Conservation (phyloP, 345 rosid species). For the Lenwebbia sp. region DNA sequence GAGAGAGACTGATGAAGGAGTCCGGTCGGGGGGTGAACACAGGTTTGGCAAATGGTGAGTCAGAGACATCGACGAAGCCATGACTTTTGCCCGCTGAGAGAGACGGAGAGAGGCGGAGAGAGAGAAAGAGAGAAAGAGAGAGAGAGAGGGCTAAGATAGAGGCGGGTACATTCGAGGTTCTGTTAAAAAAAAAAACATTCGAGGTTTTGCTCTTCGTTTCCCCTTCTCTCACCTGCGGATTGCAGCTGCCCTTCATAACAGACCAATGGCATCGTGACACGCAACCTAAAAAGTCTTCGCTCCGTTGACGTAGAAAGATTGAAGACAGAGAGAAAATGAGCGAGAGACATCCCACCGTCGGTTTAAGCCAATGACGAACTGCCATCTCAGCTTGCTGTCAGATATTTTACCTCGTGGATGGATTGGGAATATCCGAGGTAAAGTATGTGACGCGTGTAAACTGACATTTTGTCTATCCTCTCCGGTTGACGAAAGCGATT, state of each 20-base stretch:
- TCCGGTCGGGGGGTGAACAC: slow-evolving; percentile 14
- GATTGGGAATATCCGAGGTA: not conserved
- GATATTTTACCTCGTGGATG: not conserved
- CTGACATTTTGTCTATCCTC: rapidly evolving
- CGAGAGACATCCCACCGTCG: not conserved
- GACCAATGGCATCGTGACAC: not conserved
- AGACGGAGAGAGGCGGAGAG: not conserved
- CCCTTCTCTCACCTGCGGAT: not conserved
- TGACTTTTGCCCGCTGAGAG: not conserved
- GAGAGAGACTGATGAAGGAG: slow-evolving; percentile 18
- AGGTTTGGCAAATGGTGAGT: slow-evolving; percentile 17
- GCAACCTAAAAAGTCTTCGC: not conserved
- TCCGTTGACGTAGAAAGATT: too few species aligned
- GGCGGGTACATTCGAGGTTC: not conserved
- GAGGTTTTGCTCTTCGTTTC: not conserved
- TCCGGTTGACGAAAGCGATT: not conserved
- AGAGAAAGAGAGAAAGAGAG: not conserved
- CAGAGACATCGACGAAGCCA: slow-evolving; percentile 40
- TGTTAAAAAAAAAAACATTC: too few species aligned
- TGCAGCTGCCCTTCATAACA: not conserved
- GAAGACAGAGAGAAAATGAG: not conserved
- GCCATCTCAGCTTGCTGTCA: not conserved
- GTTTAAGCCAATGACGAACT: not conserved
- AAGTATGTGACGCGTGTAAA: rapidly evolving
- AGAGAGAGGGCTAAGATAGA: not conserved